Evolutionary conservation across 2,329 filamentous ascomycete species (phyloP), one percentile per base, ranked within the genome.

Genomic region (Domatiomyces globalis): DNA sequence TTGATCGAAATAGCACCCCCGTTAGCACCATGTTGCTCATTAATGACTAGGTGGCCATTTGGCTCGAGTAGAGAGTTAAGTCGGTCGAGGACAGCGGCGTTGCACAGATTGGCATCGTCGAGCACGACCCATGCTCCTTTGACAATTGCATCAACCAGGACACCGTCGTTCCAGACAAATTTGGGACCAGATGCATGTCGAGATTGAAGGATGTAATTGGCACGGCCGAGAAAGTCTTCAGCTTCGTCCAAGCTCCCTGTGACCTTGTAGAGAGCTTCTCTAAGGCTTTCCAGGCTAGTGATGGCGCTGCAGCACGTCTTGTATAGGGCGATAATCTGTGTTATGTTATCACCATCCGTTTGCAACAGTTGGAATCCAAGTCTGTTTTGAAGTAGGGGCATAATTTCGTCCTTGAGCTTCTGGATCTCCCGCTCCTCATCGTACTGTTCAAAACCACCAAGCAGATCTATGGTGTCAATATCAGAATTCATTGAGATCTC

Each of bases 101-200:
- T 95, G 70, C 94, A 98, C 52, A 98, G 77, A 63, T 98, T 98
- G 54, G 94, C 92, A 67, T 98, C 95, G 67, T 98, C 92, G 19
- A 98, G 79, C 9, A 98, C 83, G 17, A 98, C 74, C 92, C 92
- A 98, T 54, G 88, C 79, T 12, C 92, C 92, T 59, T 83, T 74
- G 62, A 94, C 78, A 9, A 96, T 73, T 43, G 92, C 90, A 60
- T 88, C 84, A 46, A 96, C 84, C 44, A 98, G 81, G 46, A 94
- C 79, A 52, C 94, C 92, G 64, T 98, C 90, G 1, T 94, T 80
- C 92, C 92, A 98, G 66, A 95, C 87, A 63, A 98, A 98, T 12
- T 51, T 53, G 12, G 53, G 48, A 8, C 33, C 33, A 39, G 12
- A 39, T 10, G 4, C 33, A 39, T 39, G 33, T 10, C 33, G 33